Conservation (phyloP, 257 asterid species). For the Datura wrightii region DNA sequence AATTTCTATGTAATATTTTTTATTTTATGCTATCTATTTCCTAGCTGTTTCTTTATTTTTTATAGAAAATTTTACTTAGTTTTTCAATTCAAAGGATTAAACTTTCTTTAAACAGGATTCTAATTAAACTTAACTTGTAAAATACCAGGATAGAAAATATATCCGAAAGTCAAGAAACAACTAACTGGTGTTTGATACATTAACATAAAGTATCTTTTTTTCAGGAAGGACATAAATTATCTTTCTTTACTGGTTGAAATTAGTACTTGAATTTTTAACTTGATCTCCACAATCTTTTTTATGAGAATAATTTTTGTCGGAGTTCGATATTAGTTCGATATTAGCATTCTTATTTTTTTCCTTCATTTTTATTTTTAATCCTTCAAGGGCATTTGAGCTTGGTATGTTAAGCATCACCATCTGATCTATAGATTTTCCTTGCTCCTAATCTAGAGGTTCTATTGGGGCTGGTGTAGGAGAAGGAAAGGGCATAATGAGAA, state of each 20-base stretch:
- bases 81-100: not conserved
- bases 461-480: not conserved
- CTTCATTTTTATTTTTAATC: not conserved
- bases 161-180: not conserved
- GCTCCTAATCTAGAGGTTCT: not conserved
- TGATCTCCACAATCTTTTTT: too few species aligned
- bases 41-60: not conserved
- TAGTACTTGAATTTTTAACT: not conserved
- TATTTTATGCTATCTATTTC: slow-evolving; percentile 3
- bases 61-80: not conserved
- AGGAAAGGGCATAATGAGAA: not conserved
- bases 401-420: not conserved
- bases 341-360: not conserved
- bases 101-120: not conserved
- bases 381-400: not conserved
- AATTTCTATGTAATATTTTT: not conserved
- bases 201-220: not conserved
- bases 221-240: not conserved
- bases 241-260: not conserved
- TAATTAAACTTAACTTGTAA: too few species aligned
- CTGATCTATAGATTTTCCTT: not conserved
- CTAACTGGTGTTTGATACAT: not conserved
- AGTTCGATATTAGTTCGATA: not conserved
- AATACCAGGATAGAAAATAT: not conserved
- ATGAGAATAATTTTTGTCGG: not conserved